Evolutionary conservation across 164 flowering plant genomes (phyloP), one percentile per base, ranked within the genome.

Genomic region (Macadamia integrifolia): DNA sequence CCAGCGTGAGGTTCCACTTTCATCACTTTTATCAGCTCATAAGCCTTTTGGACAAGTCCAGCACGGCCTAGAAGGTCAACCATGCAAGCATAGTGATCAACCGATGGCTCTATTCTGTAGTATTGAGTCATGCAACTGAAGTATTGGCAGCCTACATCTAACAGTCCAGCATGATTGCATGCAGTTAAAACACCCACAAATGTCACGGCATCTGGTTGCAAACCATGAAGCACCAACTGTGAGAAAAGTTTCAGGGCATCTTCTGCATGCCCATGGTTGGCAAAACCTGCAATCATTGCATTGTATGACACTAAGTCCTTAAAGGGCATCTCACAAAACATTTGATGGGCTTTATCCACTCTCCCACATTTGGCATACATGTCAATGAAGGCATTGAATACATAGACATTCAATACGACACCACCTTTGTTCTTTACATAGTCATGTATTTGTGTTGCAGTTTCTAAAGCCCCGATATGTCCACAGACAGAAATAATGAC

Each of bases 301-400:
- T 69, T 69, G 60, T 62, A 69, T 6, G 72, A 69, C 52, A 69
- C 72, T 1, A 28, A 42, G 29, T 69, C 72, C 61, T 62, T 62
- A 40, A 32, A 12, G 13, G 13, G 59, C 65, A 68, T 68, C 17
- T 61, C 56, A 31, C 31, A 7, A 44, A 68, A 68, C 58, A 68
- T 31, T 7, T 35, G 18, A 35, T 68, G 18, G 50, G 71, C 71
- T 32, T 60, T 59, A 68, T 31, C 59, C 46, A 68, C 6, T 32
- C 73, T 74, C 15, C 93, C 90, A 72, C 88, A 88, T 74, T 86
- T 85, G 12, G 88, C 78, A 77, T 86, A 86, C 90, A 86, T 82
- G 72, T 88, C 88, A n/a, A 88, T 75, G 75, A 88, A 67, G 30
- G 71, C 48, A 61, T 68, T 68, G 11, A 31, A 68, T 7, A 68